These are phyloP conservation scores for Globomyces pollinis-pini DNA, from an alignment of 192 early-diverging fungal genomes.

Conservation along the genomic window DNA sequence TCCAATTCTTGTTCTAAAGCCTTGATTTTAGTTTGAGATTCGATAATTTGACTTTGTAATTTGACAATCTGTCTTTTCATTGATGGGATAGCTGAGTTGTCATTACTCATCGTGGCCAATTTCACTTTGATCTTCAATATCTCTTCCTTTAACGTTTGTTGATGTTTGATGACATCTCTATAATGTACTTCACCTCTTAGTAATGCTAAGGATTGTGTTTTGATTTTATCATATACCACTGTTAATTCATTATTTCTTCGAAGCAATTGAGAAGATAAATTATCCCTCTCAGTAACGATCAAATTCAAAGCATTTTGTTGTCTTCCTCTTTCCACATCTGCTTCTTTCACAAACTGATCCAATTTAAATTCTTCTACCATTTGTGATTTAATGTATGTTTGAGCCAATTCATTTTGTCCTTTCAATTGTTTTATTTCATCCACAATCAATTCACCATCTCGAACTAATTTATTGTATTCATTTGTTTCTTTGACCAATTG, in stretches of 20 bases:
- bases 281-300: constrained; percentile 51
- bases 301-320: constrained; percentile 54
- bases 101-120: constrained; percentile 15
- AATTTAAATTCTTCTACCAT: constrained; percentile 45
- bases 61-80: constrained; percentile 29
- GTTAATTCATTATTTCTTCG: constrained; percentile 49
- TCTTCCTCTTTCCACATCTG: constrained; percentile 44
- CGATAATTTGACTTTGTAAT: constrained; percentile 36
- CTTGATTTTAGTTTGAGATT: constrained; percentile 40
- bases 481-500: constrained; percentile 35
- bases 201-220: constrained; percentile 41
- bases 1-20: constrained; percentile 53
- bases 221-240: constrained; percentile 49
- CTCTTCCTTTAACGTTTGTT: constrained; percentile 20
- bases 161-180: constrained; percentile 23
- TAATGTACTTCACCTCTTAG: constrained; percentile 42
- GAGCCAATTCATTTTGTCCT: constrained; percentile 52
- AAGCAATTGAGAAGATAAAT: constrained; percentile 47
- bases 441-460: constrained; percentile 49
- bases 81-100: constrained; percentile 17
- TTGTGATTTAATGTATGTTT: constrained; percentile 47
- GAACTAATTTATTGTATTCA: constrained; percentile 38
- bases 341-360: constrained; percentile 59
- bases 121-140: constrained; percentile 20
- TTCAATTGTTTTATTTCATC: constrained; percentile 49